phyloP scores from a whole-genome alignment of 2,329 filamentous ascomycete species.

The Chrysoporthe deuterocubensis region DNA sequence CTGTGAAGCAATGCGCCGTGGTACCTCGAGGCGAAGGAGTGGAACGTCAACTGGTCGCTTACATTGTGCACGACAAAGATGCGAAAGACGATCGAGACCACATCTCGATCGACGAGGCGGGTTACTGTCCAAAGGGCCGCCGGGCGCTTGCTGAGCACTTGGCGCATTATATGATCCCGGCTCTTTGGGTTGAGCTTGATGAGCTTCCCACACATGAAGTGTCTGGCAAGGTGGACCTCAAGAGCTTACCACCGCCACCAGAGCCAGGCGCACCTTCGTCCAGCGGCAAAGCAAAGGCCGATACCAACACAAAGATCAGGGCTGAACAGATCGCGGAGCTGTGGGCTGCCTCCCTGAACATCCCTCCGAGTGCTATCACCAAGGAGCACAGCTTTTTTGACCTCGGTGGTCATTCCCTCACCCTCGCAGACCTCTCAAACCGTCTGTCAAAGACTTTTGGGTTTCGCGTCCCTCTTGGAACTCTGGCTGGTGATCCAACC shows the following conservation, averaged over 20 bases:
- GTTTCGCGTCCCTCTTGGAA: slow-evolving; percentile 72
- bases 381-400: slow-evolving; percentile 80
- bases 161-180: slow-evolving; percentile 83
- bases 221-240: slow-evolving; percentile 78
- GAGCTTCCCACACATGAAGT: slow-evolving; percentile 76
- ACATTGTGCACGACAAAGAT: slow-evolving; percentile 71
- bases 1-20: slow-evolving; percentile 70
- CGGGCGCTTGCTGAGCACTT: slow-evolving; percentile 67
- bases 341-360: slow-evolving; percentile 73
- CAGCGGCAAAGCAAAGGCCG: slow-evolving; percentile 45
- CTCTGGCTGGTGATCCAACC: slow-evolving; percentile 72
- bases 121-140: slow-evolving; percentile 71
- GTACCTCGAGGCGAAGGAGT: slow-evolving; percentile 76
- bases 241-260: slow-evolving; percentile 69
- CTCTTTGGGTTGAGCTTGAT: slow-evolving; percentile 75
- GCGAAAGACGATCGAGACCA: slow-evolving; percentile 38
- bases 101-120: slow-evolving; percentile 70
- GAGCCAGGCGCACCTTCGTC: slow-evolving; percentile 42
- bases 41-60: slow-evolving; percentile 76
- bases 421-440: slow-evolving; percentile 76
- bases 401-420: slow-evolving; percentile 76
- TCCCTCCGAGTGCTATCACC: slow-evolving; percentile 66
- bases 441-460: slow-evolving; percentile 71
- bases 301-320: slow-evolving; percentile 66
- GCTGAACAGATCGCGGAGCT: slow-evolving; percentile 70